A percentile compares a stretch with the other conserved stretches of the same genome.
Evolutionary conservation across 2,329 filamentous ascomycete genomes (phyloP).

Genomic region (Botrytis fragariae): DNA sequence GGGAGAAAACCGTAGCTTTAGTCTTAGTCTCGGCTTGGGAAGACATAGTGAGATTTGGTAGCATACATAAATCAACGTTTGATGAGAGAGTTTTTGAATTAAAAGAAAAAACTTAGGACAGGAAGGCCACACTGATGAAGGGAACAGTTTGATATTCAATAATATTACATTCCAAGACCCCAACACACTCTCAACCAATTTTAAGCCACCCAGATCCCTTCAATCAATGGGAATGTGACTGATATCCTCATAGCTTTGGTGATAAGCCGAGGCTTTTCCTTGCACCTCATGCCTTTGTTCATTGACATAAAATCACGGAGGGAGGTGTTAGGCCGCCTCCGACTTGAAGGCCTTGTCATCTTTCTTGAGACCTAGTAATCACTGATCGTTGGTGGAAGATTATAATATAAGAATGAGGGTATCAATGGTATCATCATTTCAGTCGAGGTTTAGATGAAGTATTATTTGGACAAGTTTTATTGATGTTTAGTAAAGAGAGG

Average conservation of each 20-base stretch:
- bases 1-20: slow-evolving; percentile 14
- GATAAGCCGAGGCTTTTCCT: slow-evolving; percentile 7
- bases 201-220: neutral
- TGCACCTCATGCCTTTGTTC: neutral
- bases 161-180: slow-evolving; percentile 2
- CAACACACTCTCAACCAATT: neutral
- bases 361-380: neutral
- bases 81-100: neutral
- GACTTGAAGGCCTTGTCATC: neutral
- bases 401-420: neutral
- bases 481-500: neutral
- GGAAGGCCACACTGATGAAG: neutral
- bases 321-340: neutral
- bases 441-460: neutral
- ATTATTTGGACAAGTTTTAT: neutral
- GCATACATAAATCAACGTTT: neutral
- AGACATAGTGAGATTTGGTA: slow-evolving; percentile 8
- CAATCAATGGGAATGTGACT: neutral
- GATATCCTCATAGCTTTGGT: neutral
- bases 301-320: neutral
- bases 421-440: neutral
- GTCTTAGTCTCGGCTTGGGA: neutral
- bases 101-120: neutral
- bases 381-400: too few relatives aligned
- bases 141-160: neutral